These are phyloP conservation scores for Nakazawaea wickerhamii DNA, from an alignment of 805 yeast species.

Conservation along the genomic window DNA sequence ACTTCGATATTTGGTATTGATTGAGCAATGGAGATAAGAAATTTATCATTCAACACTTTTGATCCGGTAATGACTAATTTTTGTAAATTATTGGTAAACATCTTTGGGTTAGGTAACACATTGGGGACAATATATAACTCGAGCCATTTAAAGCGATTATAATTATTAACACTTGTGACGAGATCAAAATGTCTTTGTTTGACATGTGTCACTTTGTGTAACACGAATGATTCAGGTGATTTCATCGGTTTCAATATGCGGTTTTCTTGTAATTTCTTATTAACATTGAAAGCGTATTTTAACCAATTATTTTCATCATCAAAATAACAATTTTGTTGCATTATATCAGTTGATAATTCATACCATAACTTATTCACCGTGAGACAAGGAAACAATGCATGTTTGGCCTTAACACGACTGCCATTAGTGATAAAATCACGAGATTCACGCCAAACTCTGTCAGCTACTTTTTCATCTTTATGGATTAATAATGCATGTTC, in stretches of 20 bases:
- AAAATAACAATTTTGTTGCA: conserved; percentile 54
- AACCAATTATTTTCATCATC: conserved; percentile 40
- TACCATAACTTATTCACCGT: conserved; percentile 67
- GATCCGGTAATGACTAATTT: conserved; percentile 69
- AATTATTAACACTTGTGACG: conserved; percentile 35
- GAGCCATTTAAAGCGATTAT: conserved; percentile 54
- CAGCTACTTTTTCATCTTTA: conserved; percentile 45
- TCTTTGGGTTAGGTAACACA: conserved; percentile 46
- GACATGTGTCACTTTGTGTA: conserved; percentile 59
- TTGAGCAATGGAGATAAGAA: conserved; percentile 45
- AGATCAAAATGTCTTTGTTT: conserved; percentile 48
- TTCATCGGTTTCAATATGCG: conserved; percentile 6
- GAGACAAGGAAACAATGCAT: conserved; percentile 53
- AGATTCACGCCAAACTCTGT: conserved; percentile 32
- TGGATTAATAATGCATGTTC: conserved; percentile 66
- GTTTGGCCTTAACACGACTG: conserved; percentile 13
- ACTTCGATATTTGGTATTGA: conserved; percentile 54
- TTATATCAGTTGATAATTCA: conserved; percentile 45
- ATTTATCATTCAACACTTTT: conserved; percentile 52
- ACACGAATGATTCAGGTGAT: conserved; percentile 39
- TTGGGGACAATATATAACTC: conserved; percentile 83
- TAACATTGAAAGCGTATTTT: conserved; percentile 26
- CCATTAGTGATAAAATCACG: conserved; percentile 5
- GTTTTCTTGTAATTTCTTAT: conserved; percentile 3
- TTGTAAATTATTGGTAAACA: conserved; percentile 37